Conservation (phyloP, 495 filamentous ascomycete genomes). For the Trypethelium eluteriae region DNA sequence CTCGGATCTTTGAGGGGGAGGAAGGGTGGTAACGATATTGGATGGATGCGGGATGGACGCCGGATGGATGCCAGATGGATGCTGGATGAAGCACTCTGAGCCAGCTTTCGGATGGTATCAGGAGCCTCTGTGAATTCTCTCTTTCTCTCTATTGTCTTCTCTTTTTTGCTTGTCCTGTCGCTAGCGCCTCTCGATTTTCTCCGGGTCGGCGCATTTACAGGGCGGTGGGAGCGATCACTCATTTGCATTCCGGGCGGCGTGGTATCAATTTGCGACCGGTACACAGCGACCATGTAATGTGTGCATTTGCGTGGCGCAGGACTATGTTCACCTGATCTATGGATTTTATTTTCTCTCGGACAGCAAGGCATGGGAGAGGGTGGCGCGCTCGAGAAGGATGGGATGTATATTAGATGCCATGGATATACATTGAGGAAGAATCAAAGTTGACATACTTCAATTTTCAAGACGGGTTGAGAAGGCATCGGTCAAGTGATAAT, state of each 20-base stretch:
- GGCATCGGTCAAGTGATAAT: no score
- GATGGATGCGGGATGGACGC: background rate
- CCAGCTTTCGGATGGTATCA: no score
- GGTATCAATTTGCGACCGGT: background rate
- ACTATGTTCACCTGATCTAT: conserved; percentile 8
- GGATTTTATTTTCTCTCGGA: background rate
- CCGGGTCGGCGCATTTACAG: background rate
- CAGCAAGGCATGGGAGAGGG: background rate
- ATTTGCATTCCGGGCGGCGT: conserved; percentile 11
- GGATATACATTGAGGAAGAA: background rate
- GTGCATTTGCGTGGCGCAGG: conserved; percentile 17
- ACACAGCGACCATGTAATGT: background rate
- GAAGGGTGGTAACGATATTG: background rate
- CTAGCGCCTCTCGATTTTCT: no score
- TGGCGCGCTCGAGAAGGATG: background rate
- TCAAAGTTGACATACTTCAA: background rate
- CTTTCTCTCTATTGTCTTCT: background rate
- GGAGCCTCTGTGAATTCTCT: no score
- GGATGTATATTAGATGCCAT: conserved; percentile 3
- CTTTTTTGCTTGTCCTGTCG: background rate
- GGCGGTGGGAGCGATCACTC: conserved; percentile 1
- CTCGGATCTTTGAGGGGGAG: conserved; percentile 23
- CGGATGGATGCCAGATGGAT: no score
- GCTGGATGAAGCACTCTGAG: no score
- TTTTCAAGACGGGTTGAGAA: background rate